Base-by-base conservation (phyloP, 306 rosid species). In the Argentina anserina region DNA sequence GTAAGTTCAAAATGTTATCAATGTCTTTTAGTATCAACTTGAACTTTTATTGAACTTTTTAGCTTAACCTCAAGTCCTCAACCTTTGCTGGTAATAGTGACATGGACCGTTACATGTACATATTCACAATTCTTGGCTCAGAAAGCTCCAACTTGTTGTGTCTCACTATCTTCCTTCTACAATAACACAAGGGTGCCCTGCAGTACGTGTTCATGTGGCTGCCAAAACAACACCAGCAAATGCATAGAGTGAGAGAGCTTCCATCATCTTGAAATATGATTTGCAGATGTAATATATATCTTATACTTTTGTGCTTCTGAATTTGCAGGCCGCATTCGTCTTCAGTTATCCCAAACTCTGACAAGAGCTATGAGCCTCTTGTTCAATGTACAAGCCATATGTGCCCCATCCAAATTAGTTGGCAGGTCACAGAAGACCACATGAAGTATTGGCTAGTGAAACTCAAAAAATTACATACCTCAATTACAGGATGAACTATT, bases 401-500 rank as follows among this genome's bases (percentile, higher is more conserved):
- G 93, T 93, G 98, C 65, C 98, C 96, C 1, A 81, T 90, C 45
- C 88, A 96, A 74, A 79, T 93, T 77, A 97, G 87, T 82, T 93
- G 98, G 98, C 93, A 93, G 13, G 80, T 93, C 43, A 90, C 89
- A 77, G 61, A 82, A 42, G 87, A 90, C 84, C 90, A 87, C 86
- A 78, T 81, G 80, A 81, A 86, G 72, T 93, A 90, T 39, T 93
- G 96, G 97, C 87, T 97, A 0, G 98, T 85, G 71, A 93, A 93
- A 82, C 67, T 90, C 73, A 88, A 94, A 88, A 94, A 6, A 39
- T 93, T 72, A 87, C 96, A 75, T 89, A 93, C 77, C 90, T 93
- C 83, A 90, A 93, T 76, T 83, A 87, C 83, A 55, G 78, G 82
- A 85, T 80, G 93, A 93, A 90, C 67, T 90, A 90, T 72, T 73